Evolutionary conservation across 2,329 filamentous ascomycete genomes (phyloP).

Genomic region (Scedosporium minutisporum): DNA sequence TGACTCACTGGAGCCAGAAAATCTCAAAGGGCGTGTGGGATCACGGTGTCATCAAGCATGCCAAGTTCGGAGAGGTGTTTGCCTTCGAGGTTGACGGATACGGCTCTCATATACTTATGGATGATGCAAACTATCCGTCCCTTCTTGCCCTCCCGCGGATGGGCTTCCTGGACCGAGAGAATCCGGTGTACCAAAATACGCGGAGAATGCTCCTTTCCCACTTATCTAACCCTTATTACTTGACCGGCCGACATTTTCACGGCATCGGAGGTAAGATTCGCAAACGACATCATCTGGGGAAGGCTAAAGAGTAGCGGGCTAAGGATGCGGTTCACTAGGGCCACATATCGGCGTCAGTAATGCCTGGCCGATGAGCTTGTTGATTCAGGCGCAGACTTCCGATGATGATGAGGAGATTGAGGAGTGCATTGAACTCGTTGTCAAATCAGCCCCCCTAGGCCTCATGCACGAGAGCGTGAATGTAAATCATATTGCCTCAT

Average conservation of each 20-base stretch:
- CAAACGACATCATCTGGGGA: constrained; percentile 9
- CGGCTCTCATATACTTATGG: constrained; percentile 74
- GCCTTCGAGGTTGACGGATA: constrained; percentile 86
- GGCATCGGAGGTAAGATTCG: constrained; percentile 72
- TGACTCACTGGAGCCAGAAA: constrained; percentile 47
- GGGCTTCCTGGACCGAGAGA: constrained; percentile 57
- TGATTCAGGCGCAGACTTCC: constrained; percentile 85
- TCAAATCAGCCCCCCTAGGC: constrained; percentile 65
- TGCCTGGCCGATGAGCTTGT: constrained; percentile 93
- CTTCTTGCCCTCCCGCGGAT: constrained; percentile 69
- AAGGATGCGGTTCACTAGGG: constrained; percentile 20
- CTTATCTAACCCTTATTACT: constrained; percentile 77
- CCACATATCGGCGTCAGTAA: constrained; percentile 73
- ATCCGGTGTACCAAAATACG: constrained; percentile 78
- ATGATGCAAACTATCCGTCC: constrained; percentile 81
- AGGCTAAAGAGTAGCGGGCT: neutral
- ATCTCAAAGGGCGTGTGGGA: constrained; percentile 75
- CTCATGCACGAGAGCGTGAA: constrained; percentile 88
- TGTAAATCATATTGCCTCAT: constrained; percentile 55
- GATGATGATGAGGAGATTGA: constrained; percentile 75
- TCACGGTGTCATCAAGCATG: constrained; percentile 70
- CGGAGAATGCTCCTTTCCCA: constrained; percentile 66
- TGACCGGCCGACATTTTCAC: constrained; percentile 65
- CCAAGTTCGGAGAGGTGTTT: constrained; percentile 68
- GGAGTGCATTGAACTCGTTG: constrained; percentile 62